Conservation (phyloP, 805 yeast genomes). For the Hanseniaspora vineae region DNA sequence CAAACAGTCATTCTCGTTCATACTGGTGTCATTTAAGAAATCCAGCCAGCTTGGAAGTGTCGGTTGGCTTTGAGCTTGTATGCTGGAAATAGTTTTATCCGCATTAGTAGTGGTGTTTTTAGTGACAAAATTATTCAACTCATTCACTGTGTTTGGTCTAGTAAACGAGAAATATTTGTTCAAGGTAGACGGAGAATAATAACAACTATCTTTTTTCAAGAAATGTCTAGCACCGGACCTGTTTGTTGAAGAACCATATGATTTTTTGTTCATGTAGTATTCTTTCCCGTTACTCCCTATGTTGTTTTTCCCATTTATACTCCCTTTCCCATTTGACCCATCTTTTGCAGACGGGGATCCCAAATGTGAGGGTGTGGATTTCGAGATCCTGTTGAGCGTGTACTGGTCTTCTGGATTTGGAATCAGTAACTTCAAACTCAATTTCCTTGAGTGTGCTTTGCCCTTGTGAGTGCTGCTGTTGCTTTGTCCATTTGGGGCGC, state of each 20-base stretch:
- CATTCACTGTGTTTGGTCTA: constrained; percentile 10
- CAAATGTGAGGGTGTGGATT: neutral
- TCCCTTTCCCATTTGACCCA: neutral
- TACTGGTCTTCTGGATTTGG: neutral
- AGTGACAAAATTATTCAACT: neutral
- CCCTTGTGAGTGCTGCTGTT: neutral
- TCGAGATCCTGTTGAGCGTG: neutral
- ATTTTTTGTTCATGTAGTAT: neutral
- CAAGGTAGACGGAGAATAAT: constrained; percentile 22
- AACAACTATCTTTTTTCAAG: constrained; percentile 20
- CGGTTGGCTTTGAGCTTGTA: constrained; percentile 9
- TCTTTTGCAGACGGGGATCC: neutral
- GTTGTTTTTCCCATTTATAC: neutral
- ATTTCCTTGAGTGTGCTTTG: neutral
- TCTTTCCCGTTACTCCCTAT: neutral
- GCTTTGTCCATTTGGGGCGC: neutral
- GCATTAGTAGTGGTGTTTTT: neutral
- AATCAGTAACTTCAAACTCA: neutral
- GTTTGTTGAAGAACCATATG: too few relatives aligned
- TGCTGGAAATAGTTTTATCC: neutral
- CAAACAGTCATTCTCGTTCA: constrained; percentile 12
- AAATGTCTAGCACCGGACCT: constrained; percentile 10
- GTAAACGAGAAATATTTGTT: constrained; percentile 18
- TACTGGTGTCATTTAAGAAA: constrained; percentile 8
- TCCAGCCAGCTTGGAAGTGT: constrained; percentile 24